A percentile compares a stretch with the other conserved stretches of the same genome.
These are phyloP conservation scores for Trichocomaceae sp. DNA, from an alignment of 2,329 filamentous ascomycete species.

Conservation along the genomic window DNA sequence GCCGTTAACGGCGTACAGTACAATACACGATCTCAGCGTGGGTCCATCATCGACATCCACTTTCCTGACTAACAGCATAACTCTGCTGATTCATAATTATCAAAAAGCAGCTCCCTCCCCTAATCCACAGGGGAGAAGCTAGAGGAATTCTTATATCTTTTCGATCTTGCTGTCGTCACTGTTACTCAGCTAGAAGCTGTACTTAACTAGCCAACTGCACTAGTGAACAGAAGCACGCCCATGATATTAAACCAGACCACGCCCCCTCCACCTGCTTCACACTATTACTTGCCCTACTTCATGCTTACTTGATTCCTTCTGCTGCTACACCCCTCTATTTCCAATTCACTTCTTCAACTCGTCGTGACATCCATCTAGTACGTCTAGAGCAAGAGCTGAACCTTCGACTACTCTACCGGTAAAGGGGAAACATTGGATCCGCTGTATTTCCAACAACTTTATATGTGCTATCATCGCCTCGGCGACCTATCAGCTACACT, in stretches of 20 bases:
- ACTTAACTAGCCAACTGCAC: background rate
- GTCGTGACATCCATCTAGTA: background rate
- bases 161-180: background rate
- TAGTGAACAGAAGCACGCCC: background rate
- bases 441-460: background rate
- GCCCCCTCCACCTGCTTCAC: background rate
- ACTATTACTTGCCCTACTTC: background rate
- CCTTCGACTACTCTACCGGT: background rate
- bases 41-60: background rate
- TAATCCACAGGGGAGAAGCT: background rate
- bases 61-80: background rate
- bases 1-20: background rate
- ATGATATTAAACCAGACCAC: conserved; percentile 6
- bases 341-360: background rate
- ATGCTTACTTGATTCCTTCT: background rate
- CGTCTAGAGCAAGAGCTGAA: background rate
- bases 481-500: background rate
- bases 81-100: background rate
- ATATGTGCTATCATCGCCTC: background rate
- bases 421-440: background rate
- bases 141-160: background rate
- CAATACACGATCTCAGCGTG: background rate
- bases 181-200: background rate
- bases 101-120: background rate
- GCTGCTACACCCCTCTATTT: background rate